Percentiles rank a stretch among this genome's conserved stretches.
These are phyloP conservation scores for Phytophthora megakarya DNA, from an alignment of 352 stramenopile genomes.

Conservation along the genomic window DNA sequence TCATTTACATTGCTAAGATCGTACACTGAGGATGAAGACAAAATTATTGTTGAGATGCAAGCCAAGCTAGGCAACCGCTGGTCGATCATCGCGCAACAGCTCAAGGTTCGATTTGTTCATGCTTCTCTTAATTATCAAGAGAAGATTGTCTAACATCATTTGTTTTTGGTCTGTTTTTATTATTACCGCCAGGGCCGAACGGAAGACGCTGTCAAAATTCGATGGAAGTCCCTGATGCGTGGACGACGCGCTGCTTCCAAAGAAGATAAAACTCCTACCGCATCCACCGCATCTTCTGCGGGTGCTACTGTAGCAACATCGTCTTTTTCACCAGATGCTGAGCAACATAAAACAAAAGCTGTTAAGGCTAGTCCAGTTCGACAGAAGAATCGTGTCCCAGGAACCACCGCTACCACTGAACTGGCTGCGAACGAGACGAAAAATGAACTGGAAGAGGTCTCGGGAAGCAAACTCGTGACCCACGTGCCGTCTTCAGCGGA, in stretches of 20 bases:
- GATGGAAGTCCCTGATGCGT: slow-evolving; percentile 92
- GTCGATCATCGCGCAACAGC: slow-evolving; percentile 92
- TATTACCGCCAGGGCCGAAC: slow-evolving; percentile 70
- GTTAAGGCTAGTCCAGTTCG: slow-evolving; percentile 45
- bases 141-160: background rate
- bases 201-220: slow-evolving; percentile 94
- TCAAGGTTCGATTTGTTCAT: slow-evolving; percentile 58
- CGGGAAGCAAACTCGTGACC: slow-evolving; percentile 23
- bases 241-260: slow-evolving; percentile 70
- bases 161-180: slow-evolving; percentile 8
- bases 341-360: slow-evolving; percentile 43
- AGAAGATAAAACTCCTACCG: slow-evolving; percentile 53
- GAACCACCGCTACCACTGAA: slow-evolving; percentile 7
- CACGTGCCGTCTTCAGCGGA: slow-evolving; percentile 12
- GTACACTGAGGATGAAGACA: slow-evolving; percentile 92
- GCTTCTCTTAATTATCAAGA: background rate
- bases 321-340: slow-evolving; percentile 20
- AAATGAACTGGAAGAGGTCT: slow-evolving; percentile 23
- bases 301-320: slow-evolving; percentile 15
- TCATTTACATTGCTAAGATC: slow-evolving; percentile 40
- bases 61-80: slow-evolving; percentile 91
- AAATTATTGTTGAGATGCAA: slow-evolving; percentile 93
- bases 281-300: slow-evolving; percentile 19
- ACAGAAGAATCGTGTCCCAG: slow-evolving; percentile 43
- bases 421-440: slow-evolving; percentile 17